Evolutionary conservation across 768 basidiomycete genomes (phyloP).

Genomic region (Lactifluus piperatus): DNA sequence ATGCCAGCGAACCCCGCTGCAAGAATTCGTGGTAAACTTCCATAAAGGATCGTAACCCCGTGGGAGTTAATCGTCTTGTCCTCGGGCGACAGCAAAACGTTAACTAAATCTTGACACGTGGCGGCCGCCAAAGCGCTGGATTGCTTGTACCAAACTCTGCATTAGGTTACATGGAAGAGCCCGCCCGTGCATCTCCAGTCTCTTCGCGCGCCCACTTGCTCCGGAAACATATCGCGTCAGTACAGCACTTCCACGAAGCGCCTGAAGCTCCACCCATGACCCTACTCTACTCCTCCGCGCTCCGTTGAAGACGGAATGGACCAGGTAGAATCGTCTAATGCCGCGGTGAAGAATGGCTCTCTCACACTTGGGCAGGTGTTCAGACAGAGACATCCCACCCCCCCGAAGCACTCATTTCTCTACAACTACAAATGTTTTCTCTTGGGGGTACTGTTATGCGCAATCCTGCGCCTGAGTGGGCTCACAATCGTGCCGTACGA

Average conservation of each 20-base stretch:
- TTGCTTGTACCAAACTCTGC: neutral
- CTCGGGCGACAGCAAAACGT: neutral
- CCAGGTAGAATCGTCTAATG: neutral
- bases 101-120: neutral
- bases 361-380: neutral
- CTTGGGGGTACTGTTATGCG: neutral
- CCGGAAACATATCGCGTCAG: too few relatives aligned
- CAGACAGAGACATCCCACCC: neutral
- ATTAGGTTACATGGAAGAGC: neutral
- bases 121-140: neutral
- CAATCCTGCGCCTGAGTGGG: neutral
- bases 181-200: neutral
- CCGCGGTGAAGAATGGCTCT: neutral
- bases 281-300: neutral
- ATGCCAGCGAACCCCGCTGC: too few relatives aligned
- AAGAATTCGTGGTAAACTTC: neutral
- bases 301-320: neutral
- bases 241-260: too few relatives aligned
- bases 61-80: neutral
- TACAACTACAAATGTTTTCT: neutral
- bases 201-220: too few relatives aligned
- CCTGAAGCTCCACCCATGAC: too few relatives aligned
- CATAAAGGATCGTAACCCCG: neutral
- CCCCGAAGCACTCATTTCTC: neutral
- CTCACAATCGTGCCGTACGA: neutral